Conservation (phyloP, 352 stramenopile species). For the Pseudoperonospora humuli region DNA sequence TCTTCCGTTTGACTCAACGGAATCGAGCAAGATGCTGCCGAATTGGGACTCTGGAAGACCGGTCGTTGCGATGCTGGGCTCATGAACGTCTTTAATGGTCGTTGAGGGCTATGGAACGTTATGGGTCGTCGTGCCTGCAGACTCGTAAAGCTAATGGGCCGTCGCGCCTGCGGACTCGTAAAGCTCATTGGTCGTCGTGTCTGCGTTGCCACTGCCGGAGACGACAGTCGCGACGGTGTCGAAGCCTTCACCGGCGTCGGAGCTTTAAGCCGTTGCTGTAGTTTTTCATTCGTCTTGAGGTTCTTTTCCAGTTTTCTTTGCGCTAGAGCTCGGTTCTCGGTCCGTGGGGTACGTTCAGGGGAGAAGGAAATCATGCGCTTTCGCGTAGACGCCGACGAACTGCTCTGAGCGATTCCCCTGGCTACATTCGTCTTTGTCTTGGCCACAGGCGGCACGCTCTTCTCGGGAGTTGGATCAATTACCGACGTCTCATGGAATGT, state of each 20-base stretch:
- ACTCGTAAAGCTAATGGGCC: slow-evolving; percentile 23
- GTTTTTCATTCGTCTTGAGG: slow-evolving; percentile 59
- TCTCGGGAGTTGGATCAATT: slow-evolving; percentile 47
- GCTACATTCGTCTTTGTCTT: slow-evolving; percentile 32
- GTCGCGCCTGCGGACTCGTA: slow-evolving; percentile 19
- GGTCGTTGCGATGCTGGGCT: slow-evolving; percentile 10
- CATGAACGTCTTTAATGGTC: slow-evolving; percentile 11
- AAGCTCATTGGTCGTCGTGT: slow-evolving; percentile 17
- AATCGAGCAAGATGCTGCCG: slow-evolving; percentile 20
- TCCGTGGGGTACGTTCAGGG: slow-evolving; percentile 44
- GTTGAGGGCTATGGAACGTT: slow-evolving; percentile 21
- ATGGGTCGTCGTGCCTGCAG: slow-evolving; percentile 19
- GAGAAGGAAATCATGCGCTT: slow-evolving; percentile 83
- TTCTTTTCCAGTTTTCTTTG: slow-evolving; percentile 62
- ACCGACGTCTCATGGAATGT: slow-evolving; percentile 4
- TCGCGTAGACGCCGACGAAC: slow-evolving; percentile 50
- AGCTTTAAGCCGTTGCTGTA: slow-evolving; percentile 53
- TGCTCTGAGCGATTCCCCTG: slow-evolving; percentile 59
- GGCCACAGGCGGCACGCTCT: slow-evolving; percentile 22
- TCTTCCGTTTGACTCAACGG: slow-evolving; percentile 31
- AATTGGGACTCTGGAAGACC: slow-evolving; percentile 19
- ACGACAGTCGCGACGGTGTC: slow-evolving; percentile 16
- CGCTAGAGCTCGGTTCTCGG: slow-evolving; percentile 43
- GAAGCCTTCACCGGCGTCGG: slow-evolving; percentile 31
- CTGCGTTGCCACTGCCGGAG: slow-evolving; percentile 10